phyloP scores from a whole-genome alignment of 2,329 filamentous ascomycete species.

The Diplodia intermedia region DNA sequence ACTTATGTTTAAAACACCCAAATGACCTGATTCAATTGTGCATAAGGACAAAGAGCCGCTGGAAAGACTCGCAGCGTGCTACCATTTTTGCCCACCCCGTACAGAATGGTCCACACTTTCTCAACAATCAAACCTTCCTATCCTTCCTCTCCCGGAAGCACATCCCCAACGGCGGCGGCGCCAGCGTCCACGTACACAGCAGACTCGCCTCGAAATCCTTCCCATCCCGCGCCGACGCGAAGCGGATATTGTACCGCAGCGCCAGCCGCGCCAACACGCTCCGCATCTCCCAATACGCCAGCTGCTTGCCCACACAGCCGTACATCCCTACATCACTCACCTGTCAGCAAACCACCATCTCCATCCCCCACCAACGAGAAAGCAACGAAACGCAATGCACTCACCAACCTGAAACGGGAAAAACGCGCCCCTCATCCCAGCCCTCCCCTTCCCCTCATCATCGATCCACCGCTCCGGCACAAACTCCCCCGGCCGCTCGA shows the following conservation, averaged over 20 bases:
- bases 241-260: conserved; percentile 65
- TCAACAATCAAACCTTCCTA: no score
- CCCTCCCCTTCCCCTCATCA: conserved; percentile 45
- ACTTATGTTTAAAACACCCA: no score
- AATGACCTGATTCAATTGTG: no score
- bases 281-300: conserved; percentile 72
- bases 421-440: conserved; percentile 31
- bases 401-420: conserved; percentile 27
- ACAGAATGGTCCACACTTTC: no score
- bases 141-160: conserved; percentile 21
- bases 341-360: not conserved
- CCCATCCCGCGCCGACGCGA: conserved; percentile 49
- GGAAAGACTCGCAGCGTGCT: no score
- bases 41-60: no score
- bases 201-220: conserved; percentile 42
- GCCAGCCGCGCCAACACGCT: conserved; percentile 67
- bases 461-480: conserved; percentile 44
- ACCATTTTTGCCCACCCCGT: no score
- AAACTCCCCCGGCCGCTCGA: conserved; percentile 37
- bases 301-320: conserved; percentile 74
- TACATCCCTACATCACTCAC: conserved; percentile 63
- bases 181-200: conserved; percentile 42
- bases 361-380: not conserved
- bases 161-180: conserved; percentile 23
- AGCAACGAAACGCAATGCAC: not conserved